Base-by-base conservation (phyloP, 345 rosid genomes). In the Triadica sebifera region DNA sequence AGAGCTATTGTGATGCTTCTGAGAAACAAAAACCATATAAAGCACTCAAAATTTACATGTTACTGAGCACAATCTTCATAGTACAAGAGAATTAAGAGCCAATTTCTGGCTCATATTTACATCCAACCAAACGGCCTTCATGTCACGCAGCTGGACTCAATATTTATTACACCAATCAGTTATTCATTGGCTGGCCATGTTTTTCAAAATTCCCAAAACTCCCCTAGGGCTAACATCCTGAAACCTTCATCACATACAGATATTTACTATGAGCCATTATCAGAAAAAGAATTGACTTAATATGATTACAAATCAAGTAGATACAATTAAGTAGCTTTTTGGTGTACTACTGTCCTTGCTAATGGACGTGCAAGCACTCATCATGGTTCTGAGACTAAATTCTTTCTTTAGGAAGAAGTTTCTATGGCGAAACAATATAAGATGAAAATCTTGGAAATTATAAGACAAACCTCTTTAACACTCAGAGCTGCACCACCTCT, bases 401-500 rank as follows among this genome's bases (percentile, higher is more conserved):
- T 58, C 16, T 16, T 46, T 38, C 47, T 17, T 45, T 49, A 29
- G 17, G 43, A 59, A 46, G 11, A 64, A 22, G 60, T 37, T 37
- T 41, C 34, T 11, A 43, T 24, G 25, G 61, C 41, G 75, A 25
- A 77, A 39, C 62, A 56, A 22, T 37, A 65, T 19, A 46, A 2
- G 43, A 70, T 29, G 34, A 43, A 72, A 60, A 69, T 25, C 46
- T 20, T 24, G 63, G 60, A 19, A 71, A 78, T 17, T 37, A 70
- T 19, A 66, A 47, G 52, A 45, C 87, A 69, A 74, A 95, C 98
- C 98, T 95, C 99, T 84, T 93, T 93, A 62, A 95, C 97, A 84
- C 98, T 93, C 79, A 95, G 81, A 77, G 99, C 99, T 65, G 99
- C 98, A 61, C 99, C 98, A 75, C 99, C 99, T 89, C 99, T 89